Evolutionary conservation across 306 rosid genomes (phyloP), one percentile per base, ranked within the genome.

Genomic region (Trichosanthes truncata): DNA sequence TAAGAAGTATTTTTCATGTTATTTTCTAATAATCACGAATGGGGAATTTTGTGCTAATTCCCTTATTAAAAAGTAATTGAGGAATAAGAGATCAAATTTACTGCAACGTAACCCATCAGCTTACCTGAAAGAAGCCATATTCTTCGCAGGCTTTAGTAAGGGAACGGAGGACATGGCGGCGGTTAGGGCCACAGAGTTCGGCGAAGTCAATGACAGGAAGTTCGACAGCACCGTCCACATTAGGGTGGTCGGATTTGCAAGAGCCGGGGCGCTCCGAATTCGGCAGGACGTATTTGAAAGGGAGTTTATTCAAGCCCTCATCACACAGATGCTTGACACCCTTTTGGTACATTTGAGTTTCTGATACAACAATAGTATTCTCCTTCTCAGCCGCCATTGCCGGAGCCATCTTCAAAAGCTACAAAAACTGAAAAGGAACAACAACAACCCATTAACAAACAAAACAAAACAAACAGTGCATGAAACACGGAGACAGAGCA

Each of bases 81-180:
- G n/a, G n/a, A n/a, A n/a, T 29, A 40, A 41, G 7, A 6, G 21
- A 67, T 31, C 7, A 71, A 71, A 35, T 68, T 36, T 38, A 29
- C 0, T n/a, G n/a, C n/a, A n/a, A n/a, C 0, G 5, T 26, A 61
- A 61, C 11, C 6, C 41, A 62, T 2, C 0, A 35, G 4, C 25
- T 1, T 45, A 93, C 98, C 93, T 94, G 98, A 57, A 94, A 94
- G 79, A 94, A 88, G 14, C 98, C 98, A 15, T 82, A 92, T 2
- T 62, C 82, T 61, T 89, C 86, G 29, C 96, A 92, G 52, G 97
- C 94, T 48, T 81, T 61, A 13, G 91, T 82, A 1, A 94, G 83
- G n/a, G 96, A 83, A 51, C 77, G 68, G n/a, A 94, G 90, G 63
- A 57, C 89, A 36, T 84, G 89, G 56, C 73, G 53, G 74, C 96